phyloP scores from a whole-genome alignment of 2,329 filamentous ascomycete species.

The Aaosphaeria arxii region DNA sequence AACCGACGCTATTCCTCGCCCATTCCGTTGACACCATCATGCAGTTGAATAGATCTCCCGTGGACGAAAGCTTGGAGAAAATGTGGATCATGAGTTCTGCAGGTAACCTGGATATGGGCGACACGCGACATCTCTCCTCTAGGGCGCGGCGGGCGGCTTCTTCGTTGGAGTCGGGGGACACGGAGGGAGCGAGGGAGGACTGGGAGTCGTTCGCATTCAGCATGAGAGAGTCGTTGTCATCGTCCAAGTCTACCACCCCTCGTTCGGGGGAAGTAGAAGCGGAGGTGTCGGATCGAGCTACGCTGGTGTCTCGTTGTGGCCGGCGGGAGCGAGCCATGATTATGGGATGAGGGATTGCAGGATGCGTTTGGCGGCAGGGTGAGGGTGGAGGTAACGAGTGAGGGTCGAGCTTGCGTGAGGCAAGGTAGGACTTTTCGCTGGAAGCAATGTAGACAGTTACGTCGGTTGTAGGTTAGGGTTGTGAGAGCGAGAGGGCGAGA shows the following conservation, averaged over 20 bases:
- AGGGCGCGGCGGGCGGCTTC: slow-evolving; percentile 55
- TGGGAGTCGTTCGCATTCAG: slow-evolving; percentile 82
- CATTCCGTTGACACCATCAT: slow-evolving; percentile 94
- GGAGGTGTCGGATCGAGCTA: slow-evolving; percentile 49
- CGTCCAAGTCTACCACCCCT: slow-evolving; percentile 60
- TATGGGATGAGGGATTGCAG: slow-evolving; percentile 3
- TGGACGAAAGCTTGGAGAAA: slow-evolving; percentile 76
- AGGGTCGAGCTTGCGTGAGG: not conserved
- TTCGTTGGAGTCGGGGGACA: slow-evolving; percentile 74
- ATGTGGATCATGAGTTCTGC: slow-evolving; percentile 94
- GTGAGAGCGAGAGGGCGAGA: too few species aligned
- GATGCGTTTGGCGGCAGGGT: not conserved
- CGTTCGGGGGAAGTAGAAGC: slow-evolving; percentile 73
- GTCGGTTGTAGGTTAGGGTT: too few species aligned
- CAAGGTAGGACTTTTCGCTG: too few species aligned
- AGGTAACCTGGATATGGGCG: slow-evolving; percentile 81
- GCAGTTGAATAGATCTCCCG: slow-evolving; percentile 77
- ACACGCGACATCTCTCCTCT: slow-evolving; percentile 64
- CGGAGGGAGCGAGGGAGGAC: slow-evolving; percentile 81
- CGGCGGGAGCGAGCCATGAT: slow-evolving; percentile 33
- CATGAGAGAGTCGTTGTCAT: slow-evolving; percentile 92
- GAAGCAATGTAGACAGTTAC: too few species aligned
- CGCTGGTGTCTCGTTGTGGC: slow-evolving; percentile 28
- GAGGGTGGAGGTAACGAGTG: not conserved
- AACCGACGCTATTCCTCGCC: slow-evolving; percentile 87